Base-by-base conservation (phyloP, 2,329 filamentous ascomycete genomes). In the Amauroascus niger region DNA sequence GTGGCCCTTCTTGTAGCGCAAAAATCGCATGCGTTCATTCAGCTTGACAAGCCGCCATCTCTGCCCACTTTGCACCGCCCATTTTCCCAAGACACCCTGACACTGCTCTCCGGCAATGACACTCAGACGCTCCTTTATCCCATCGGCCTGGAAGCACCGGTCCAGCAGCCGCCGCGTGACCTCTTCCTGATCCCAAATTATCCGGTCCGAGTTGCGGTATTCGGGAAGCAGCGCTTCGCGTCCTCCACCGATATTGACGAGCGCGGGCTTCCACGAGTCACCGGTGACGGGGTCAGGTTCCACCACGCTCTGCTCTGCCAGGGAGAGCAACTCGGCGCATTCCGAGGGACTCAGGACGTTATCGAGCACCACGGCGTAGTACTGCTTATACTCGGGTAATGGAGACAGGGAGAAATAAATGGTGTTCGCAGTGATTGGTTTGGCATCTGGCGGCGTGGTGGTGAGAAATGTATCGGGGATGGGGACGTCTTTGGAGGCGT, bases 21-120 rank as follows among this genome's bases (percentile, higher is more conserved):
- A 70, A 61, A 90, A 90, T 26, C 88, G 74, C 77, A 90, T 77
- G 33, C 86, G 72, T 64, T 88, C 79, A 65, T 93, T 93, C 40
- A 87, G 65, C 41, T 46, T 47, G 24, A 48, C 37, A 22, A 48
- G 11, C 20, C 9, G 16, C 48, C 47, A 50, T 16, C 26, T 39
- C 22, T 52, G 28, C 1, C 33, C 39, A 1, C 16, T 22, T 4
- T 49, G 20, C 28, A 49, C 14, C 2, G 6, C 45, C 26, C 20
- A 39, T 9, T 32, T 16, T 2, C 53, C 40, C 24, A 51, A n/a
- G 32, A 55, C 20, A 11, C 22, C 18, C 6, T n/a, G 3, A 18
- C 33, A 43, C 16, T 48, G 6, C 40, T 40, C 35, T 6, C 47
- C 49, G 4, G 30, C 39, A 16, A 75, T 61, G 1, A 62, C 60